These are phyloP conservation scores for Neurospora terricola DNA, from an alignment of 495 filamentous ascomycete species.

Conservation along the genomic window DNA sequence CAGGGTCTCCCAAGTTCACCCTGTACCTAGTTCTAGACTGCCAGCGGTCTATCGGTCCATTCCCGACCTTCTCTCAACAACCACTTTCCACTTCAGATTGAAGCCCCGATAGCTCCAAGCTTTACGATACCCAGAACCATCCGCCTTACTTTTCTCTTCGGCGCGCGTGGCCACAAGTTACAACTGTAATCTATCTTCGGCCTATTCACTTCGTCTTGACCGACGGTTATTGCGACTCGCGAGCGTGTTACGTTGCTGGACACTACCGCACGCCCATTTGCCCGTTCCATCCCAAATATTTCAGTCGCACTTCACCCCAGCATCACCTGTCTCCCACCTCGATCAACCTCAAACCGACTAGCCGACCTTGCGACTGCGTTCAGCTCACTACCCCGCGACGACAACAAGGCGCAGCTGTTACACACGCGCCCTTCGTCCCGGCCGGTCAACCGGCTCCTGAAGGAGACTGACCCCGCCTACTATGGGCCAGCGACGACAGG, in stretches of 20 bases:
- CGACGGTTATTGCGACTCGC: neutral
- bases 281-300: neutral
- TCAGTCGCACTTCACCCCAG: neutral
- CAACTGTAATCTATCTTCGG: neutral
- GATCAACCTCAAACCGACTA: neutral
- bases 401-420: neutral
- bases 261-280: neutral
- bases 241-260: neutral
- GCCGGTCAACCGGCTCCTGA: neutral
- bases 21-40: neutral
- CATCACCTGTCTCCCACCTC: neutral
- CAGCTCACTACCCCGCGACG: neutral
- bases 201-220: neutral
- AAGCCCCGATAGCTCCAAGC: neutral
- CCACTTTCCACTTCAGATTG: neutral
- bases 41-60: neutral
- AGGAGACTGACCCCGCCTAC: conserved; percentile 6
- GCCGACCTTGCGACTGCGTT: neutral
- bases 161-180: neutral
- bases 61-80: neutral
- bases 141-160: neutral
- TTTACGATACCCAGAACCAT: neutral
- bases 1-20: neutral
- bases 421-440: neutral
- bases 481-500: conserved; percentile 21